Percentiles rank a stretch among this genome's conserved stretches.
Conservation (phyloP, 306 rosid genomes). For the Crotalaria pallida region DNA sequence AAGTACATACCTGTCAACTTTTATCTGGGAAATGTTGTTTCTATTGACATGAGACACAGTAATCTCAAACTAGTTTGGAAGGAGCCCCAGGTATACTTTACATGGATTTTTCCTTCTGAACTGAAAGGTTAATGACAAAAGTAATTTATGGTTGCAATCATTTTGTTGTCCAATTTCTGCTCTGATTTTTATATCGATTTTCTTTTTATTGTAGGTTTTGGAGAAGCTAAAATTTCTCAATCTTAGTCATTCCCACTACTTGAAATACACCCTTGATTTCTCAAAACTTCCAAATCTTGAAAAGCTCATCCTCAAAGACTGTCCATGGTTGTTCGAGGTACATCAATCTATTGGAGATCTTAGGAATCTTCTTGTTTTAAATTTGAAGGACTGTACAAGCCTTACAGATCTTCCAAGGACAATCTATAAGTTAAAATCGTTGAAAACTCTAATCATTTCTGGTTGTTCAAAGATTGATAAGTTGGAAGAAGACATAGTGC, state of each 20-base stretch:
- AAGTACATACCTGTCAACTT: conserved; percentile 21
- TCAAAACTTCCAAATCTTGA: conserved; percentile 30
- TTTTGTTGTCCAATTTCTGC: background rate
- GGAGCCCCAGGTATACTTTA: conserved; percentile 23
- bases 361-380: background rate
- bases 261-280: conserved; percentile 31
- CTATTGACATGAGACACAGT: conserved; percentile 25
- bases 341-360: conserved; percentile 35
- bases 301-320: conserved; percentile 13
- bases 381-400: conserved; percentile 14
- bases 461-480: conserved; percentile 33
- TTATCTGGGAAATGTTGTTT: conserved; percentile 13
- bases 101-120: background rate
- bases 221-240: conserved; percentile 24
- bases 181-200: background rate
- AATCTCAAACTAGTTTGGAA: conserved; percentile 26
- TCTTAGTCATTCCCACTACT: conserved; percentile 19
- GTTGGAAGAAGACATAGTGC: conserved; percentile 30
- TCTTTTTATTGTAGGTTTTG: conserved; percentile 5
- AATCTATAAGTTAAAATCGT: conserved; percentile 19
- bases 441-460: conserved; percentile 34
- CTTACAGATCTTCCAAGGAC: background rate
- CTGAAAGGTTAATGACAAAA: background rate
- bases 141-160: background rate
- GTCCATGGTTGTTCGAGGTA: conserved; percentile 10